Base-by-base conservation (phyloP, 495 filamentous ascomycete genomes). In the Neurospora sp. region DNA sequence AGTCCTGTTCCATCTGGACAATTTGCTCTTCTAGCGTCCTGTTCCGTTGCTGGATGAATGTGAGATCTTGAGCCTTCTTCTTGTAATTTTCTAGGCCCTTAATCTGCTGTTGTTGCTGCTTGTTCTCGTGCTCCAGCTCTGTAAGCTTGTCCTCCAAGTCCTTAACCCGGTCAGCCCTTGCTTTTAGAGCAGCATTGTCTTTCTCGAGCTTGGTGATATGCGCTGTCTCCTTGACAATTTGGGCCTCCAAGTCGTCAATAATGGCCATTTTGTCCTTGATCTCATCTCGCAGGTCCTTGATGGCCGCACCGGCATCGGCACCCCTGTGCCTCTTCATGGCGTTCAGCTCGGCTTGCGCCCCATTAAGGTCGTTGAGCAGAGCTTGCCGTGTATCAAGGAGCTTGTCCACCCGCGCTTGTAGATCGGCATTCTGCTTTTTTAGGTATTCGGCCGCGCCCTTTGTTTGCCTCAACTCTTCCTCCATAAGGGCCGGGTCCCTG, bases 41-140 rank as follows among this genome's bases (percentile, higher is more conserved):
- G 74, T 89, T 80, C 22, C 78, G 73, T 65, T 79, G 77, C 65
- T 80, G 78, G 40, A 81, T 80, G 18, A 68, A 72, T 2, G 80
- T 78, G 1, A 80, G 90, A 41, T 89, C 87, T 78, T 94, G 88
- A 27, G 93, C 82, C 79, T 94, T 94, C 77, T 91, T 89, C 74
- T 89, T 88, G 75, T 91, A 90, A 72, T 92, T 91, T 71, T 93
- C 91, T 0, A 88, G 86, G 18, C 87, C 89, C 75, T 93, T 96
- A 37, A 93, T 91, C 78, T 93, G 93, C 80, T 92, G 91, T n/a
- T 87, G 84, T 8, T 95, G 86, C 73, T 93, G 89, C 71, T 91
- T 90, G 44, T 90, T 89, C 69, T 94, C 90, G 20, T 87, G 89
- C 72, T 90, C 90, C 44, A 95, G 86, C 72, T 92, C 87, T 68